phyloP scores from a whole-genome alignment of 768 basidiomycete species.

The Hemileccinum rubropunctum region DNA sequence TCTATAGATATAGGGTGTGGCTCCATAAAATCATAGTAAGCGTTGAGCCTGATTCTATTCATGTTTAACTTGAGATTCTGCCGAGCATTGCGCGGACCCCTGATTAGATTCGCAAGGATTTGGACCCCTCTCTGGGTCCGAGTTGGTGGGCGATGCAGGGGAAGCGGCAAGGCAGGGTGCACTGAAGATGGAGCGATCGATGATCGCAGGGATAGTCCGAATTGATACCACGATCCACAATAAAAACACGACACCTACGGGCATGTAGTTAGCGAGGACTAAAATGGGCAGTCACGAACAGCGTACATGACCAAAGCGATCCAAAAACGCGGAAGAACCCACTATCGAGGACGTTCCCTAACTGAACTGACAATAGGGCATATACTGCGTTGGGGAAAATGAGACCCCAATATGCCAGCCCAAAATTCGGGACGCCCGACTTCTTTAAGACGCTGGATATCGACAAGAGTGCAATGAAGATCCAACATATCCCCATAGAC shows the following conservation, averaged over 20 bases:
- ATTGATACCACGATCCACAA: conserved; percentile 42
- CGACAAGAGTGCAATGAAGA: conserved; percentile 41
- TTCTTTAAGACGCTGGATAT: conserved; percentile 33
- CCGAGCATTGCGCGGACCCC: background rate
- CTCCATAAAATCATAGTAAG: too few relatives aligned
- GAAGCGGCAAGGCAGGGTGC: conserved; percentile 40
- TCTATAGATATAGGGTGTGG: too few relatives aligned
- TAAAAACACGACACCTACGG: conserved; percentile 38
- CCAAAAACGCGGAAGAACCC: conserved; percentile 52
- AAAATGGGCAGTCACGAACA: background rate
- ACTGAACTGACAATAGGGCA: conserved; percentile 46
- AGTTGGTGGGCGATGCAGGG: background rate
- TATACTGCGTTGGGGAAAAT: conserved; percentile 58
- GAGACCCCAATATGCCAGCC: conserved; percentile 51
- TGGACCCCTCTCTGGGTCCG: conserved; percentile 9
- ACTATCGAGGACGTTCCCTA: conserved; percentile 48
- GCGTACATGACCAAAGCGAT: conserved; percentile 50
- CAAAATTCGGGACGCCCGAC: conserved; percentile 39
- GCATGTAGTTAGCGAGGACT: background rate
- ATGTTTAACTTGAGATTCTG: background rate
- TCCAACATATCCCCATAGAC: conserved; percentile 57
- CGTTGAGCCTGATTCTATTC: background rate
- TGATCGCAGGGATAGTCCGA: conserved; percentile 43
- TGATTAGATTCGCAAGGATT: background rate
- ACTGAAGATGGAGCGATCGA: conserved; percentile 46